Conservation (phyloP, 129 eudicot species). For the Flaveria robusta region DNA sequence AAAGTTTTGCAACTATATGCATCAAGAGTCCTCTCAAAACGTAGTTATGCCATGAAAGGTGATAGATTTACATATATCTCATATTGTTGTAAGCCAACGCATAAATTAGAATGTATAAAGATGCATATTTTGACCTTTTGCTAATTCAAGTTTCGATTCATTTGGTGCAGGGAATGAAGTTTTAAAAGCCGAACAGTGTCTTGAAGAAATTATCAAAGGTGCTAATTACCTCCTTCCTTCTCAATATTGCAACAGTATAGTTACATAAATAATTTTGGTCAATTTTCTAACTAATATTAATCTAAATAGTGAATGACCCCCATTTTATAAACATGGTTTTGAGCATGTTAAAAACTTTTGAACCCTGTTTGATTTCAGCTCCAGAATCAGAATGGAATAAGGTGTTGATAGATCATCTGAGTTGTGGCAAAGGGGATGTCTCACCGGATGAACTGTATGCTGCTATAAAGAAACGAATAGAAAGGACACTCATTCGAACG, state of each 20-base stretch:
- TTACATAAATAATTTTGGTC: not conserved
- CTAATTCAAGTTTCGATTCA: not conserved
- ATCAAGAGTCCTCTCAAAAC: constrained; percentile 81
- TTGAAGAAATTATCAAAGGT: constrained; percentile 91
- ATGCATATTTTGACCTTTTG: not conserved
- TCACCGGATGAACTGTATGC: constrained; percentile 68
- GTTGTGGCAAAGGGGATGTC: constrained; percentile 69
- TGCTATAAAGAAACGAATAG: constrained; percentile 86
- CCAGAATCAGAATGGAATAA: constrained; percentile 86
- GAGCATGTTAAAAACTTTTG: not conserved
- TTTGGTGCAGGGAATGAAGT: constrained; percentile 67
- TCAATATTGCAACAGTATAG: not conserved
- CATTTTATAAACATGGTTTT: not conserved
- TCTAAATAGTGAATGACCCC: not conserved
- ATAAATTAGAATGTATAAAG: not conserved
- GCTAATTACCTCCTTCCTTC: not conserved
- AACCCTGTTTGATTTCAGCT: constrained; percentile 45
- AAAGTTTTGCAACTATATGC: constrained; percentile 96
- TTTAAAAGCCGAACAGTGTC: constrained; percentile 74
- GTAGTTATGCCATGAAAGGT: constrained; percentile 97
- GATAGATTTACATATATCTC: not conserved
- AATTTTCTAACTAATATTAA: constrained; percentile 1
- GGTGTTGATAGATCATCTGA: constrained; percentile 62
- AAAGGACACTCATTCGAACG: constrained; percentile 82
- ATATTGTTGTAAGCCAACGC: not conserved